Conservation (phyloP, 1,284 basidiomycete species). For the Ganoderma boninense region DNA sequence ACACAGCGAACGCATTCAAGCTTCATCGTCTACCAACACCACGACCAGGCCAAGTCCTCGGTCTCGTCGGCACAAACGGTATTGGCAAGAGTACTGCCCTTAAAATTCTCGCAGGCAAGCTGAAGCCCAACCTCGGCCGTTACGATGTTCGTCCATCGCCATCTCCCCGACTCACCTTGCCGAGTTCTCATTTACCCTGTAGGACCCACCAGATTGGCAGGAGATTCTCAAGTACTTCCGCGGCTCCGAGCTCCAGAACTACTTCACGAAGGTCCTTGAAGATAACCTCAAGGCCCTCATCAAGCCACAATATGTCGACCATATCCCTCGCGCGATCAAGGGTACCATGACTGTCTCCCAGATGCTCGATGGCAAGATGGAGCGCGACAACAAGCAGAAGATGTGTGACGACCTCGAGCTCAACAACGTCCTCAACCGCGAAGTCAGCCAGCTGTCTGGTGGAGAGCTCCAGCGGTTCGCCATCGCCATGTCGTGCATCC, state of each 20-base stretch:
- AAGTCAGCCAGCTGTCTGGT: conserved; percentile 88
- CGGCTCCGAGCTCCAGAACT: conserved; percentile 97
- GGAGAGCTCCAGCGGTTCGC: conserved; percentile 98
- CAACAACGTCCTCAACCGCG: conserved; percentile 83
- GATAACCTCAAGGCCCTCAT: conserved; percentile 98
- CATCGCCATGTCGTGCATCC: conserved; percentile 93
- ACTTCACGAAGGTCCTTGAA: conserved; percentile 98
- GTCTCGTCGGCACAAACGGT: conserved; percentile 97
- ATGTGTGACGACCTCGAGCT: conserved; percentile 90
- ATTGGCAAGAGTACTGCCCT: conserved; percentile 97
- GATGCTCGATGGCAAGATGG: conserved; percentile 91
- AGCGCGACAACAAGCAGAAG: conserved; percentile 83
- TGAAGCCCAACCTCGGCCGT: conserved; percentile 92
- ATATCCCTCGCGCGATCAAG: conserved; percentile 96
- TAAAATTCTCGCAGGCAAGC: conserved; percentile 94
- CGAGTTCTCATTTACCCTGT: conserved; percentile 21
- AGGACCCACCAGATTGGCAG: conserved; percentile 97
- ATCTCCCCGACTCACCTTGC: conserved; percentile 10
- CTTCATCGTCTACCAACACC: conserved; percentile 96
- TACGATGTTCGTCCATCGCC: conserved; percentile 74
- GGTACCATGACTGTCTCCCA: conserved; percentile 84
- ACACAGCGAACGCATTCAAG: conserved; percentile 98
- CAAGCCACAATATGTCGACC: conserved; percentile 99
- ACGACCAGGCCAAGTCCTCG: conserved; percentile 94
- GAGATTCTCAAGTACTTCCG: conserved; percentile 98